These are phyloP conservation scores for Arctium lappa DNA, from an alignment of 129 eudicot species.

Conservation along the genomic window DNA sequence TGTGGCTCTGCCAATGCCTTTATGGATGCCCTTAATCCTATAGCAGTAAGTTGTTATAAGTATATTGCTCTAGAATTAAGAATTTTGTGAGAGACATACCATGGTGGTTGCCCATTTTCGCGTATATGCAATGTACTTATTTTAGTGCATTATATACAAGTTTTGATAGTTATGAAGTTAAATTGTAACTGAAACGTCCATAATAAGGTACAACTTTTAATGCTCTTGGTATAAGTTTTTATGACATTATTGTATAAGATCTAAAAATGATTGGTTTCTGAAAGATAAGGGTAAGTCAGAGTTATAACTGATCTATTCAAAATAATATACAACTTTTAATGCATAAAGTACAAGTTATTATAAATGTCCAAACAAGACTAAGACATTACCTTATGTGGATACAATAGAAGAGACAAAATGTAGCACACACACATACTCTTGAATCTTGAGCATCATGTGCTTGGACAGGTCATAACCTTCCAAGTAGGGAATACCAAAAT, in stretches of 20 bases:
- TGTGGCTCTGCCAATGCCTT: too few species aligned
- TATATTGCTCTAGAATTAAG: neutral
- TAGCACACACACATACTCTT: conserved; percentile 8
- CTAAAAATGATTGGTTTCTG: neutral
- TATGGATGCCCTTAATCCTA: neutral
- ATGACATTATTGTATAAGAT: neutral
- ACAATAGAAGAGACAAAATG: conserved; percentile 29
- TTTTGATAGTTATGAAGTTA: neutral
- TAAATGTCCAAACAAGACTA: conserved; percentile 19
- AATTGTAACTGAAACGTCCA: neutral
- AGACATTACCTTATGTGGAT: conserved; percentile 24
- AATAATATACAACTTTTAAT: neutral
- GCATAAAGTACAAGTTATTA: neutral
- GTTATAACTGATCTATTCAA: neutral
- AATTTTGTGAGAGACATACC: neutral
- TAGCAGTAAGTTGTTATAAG: neutral
- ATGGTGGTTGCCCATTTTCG: neutral
- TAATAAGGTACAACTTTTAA: conserved; percentile 6
- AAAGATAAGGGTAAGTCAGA: conserved; percentile 12
- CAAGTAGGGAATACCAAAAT: conserved; percentile 20
- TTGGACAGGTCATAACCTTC: conserved; percentile 30
- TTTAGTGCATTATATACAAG: neutral
- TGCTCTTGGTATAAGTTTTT: neutral
- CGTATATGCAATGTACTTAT: neutral
- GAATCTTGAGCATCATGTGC: conserved; percentile 26